These are phyloP conservation scores for Coprinellus micaceus DNA, from an alignment of 768 basidiomycete genomes.

Conservation along the genomic window DNA sequence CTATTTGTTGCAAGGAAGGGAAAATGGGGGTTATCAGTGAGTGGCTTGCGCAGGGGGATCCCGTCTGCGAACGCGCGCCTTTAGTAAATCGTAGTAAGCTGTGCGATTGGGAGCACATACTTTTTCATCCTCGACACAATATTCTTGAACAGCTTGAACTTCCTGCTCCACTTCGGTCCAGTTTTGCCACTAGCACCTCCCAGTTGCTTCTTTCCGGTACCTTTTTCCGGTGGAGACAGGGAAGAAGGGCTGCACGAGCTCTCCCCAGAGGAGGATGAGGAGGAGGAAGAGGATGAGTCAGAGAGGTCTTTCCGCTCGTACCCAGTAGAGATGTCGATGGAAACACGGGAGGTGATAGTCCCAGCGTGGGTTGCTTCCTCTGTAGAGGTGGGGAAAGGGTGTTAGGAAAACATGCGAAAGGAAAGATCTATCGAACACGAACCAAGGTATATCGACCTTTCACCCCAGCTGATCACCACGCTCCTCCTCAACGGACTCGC, in stretches of 20 bases:
- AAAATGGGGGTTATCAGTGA: no score
- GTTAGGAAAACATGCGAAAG: background rate
- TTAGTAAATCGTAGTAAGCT: no score
- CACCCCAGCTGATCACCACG: background rate
- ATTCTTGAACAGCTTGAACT: background rate
- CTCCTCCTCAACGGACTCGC: background rate
- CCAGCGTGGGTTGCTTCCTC: background rate
- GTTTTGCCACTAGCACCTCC: no score
- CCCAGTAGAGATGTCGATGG: background rate
- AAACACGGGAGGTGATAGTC: background rate
- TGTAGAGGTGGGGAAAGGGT: background rate
- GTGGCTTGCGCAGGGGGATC: no score
- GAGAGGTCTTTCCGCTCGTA: background rate
- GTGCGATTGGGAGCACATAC: background rate
- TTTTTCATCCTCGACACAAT: conserved; percentile 1
- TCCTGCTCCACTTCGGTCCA: no score
- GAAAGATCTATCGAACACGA: background rate
- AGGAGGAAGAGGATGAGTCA: no score
- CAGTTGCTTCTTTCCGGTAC: no score
- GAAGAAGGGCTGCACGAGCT: no score
- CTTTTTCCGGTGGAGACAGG: no score
- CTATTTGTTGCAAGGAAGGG: no score
- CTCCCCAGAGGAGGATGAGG: no score
- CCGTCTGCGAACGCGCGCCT: no score
- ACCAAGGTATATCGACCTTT: background rate